Conservation (phyloP, 495 filamentous ascomycete genomes). For the Margaritispora aquatica region DNA sequence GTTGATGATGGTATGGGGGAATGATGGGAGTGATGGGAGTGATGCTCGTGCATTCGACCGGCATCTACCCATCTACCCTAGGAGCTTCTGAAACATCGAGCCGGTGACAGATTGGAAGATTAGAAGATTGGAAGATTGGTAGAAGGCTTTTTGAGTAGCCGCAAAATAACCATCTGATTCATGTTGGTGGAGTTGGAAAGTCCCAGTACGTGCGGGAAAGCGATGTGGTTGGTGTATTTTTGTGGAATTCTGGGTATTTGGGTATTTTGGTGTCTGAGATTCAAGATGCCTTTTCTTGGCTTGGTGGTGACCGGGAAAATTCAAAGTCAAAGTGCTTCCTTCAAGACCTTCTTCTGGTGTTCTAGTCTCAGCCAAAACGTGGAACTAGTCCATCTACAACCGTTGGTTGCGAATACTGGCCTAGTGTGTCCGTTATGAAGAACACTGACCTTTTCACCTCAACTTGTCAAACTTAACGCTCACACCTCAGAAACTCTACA, state of each 20-base stretch:
- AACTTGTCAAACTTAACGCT: too few relatives aligned
- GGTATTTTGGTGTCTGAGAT: too few relatives aligned
- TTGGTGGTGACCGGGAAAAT: too few relatives aligned
- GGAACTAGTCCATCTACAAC: slow-evolving; percentile 4
- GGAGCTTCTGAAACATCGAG: not conserved
- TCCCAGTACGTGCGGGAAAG: too few relatives aligned
- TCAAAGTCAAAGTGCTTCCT: not conserved
- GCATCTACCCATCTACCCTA: not conserved
- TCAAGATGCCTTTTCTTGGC: too few relatives aligned
- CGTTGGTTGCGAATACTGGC: slow-evolving; percentile 3
- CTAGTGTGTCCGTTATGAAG: not conserved
- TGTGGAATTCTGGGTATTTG: too few relatives aligned
- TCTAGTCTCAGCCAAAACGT: too few relatives aligned
- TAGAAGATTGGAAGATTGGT: not conserved
- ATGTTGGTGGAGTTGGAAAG: not conserved
- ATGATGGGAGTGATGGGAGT: too few relatives aligned
- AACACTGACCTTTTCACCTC: not conserved
- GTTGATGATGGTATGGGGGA: too few relatives aligned
- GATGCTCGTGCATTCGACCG: not conserved
- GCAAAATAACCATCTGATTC: not conserved
- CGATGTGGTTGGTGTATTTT: too few relatives aligned
- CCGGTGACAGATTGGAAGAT: not conserved
- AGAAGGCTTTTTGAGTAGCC: not conserved
- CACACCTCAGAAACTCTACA: too few relatives aligned
- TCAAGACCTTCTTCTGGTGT: too few relatives aligned